phyloP scores from a whole-genome alignment of 176 grass and related monocot species.

The Cocos nucifera region DNA sequence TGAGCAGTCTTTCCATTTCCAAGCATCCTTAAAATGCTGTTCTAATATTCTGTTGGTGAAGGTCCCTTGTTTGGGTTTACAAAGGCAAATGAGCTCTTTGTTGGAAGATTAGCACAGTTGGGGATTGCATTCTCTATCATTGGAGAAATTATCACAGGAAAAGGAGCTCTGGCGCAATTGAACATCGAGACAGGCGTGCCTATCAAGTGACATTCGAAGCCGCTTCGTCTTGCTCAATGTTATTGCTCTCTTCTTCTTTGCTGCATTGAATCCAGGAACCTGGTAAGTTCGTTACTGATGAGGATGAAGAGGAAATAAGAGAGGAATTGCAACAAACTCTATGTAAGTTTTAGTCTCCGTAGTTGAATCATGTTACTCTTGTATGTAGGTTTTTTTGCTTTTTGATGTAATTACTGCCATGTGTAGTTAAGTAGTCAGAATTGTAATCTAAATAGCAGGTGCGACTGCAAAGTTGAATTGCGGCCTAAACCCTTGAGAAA shows the following conservation, averaged over 20 bases:
- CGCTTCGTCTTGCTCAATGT: conserved; percentile 53
- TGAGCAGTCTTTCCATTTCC: no score
- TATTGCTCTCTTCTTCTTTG: conserved; percentile 57
- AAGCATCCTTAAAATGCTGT: no score
- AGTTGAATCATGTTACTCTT: no score
- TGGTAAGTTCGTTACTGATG: conserved; percentile 50
- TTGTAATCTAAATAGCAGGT: no score
- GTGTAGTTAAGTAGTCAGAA: no score
- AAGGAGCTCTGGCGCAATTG: conserved; percentile 52
- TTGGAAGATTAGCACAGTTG: conserved; percentile 47
- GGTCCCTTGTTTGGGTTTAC: conserved; percentile 63
- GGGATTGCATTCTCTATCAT: conserved; percentile 62
- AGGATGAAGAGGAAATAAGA: conserved; percentile 2
- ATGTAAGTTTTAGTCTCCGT: no score
- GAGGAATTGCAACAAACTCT: no score
- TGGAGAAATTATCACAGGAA: conserved; percentile 51
- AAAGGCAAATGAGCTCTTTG: conserved; percentile 64
- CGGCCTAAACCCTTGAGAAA: no score
- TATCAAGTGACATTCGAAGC: conserved; percentile 55
- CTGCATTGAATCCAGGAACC: conserved; percentile 50
- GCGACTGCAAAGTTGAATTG: no score
- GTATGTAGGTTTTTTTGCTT: no score
- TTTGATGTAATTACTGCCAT: no score
- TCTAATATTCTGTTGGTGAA: conserved; percentile 16
- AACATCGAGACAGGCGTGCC: conserved; percentile 61